Conservation (phyloP, 2,329 filamentous ascomycete genomes). For the Exophiala xenobiotica region DNA sequence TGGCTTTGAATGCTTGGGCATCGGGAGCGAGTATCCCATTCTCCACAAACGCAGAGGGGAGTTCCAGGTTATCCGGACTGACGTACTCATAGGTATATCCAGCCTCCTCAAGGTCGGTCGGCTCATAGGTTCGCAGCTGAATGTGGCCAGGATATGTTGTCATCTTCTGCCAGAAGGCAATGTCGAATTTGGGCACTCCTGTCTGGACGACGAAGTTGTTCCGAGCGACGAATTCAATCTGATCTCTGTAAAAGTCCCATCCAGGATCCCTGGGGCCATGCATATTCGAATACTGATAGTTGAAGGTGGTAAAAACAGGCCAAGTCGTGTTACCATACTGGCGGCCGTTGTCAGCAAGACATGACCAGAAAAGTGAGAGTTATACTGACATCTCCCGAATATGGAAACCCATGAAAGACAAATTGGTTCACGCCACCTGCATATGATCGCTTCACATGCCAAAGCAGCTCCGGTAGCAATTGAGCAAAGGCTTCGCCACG, state of each 20-base stretch:
- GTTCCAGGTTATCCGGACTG: slow-evolving; percentile 45
- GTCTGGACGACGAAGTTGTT: slow-evolving; percentile 41
- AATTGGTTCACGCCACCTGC: slow-evolving; percentile 46
- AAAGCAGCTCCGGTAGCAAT: slow-evolving; percentile 34
- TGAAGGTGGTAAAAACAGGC: slow-evolving; percentile 49
- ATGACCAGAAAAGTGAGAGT: not conserved
- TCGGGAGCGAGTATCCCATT: slow-evolving; percentile 41
- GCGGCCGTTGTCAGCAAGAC: no score
- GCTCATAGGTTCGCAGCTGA: slow-evolving; percentile 9
- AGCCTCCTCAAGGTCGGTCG: slow-evolving; percentile 18
- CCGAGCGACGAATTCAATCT: slow-evolving; percentile 41
- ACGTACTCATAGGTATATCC: slow-evolving; percentile 49
- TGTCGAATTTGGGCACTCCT: slow-evolving; percentile 43
- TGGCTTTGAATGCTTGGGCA: slow-evolving; percentile 44
- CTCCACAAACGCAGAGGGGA: slow-evolving; percentile 40
- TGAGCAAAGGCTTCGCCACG: slow-evolving; percentile 30
- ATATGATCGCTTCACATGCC: slow-evolving; percentile 40
- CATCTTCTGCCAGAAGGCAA: slow-evolving; percentile 39
- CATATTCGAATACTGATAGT: slow-evolving; percentile 45
- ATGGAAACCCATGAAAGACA: slow-evolving; percentile 47
- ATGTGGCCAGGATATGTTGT: slow-evolving; percentile 6
- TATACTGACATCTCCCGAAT: slow-evolving; percentile 34
- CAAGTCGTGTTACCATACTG: slow-evolving; percentile 49
- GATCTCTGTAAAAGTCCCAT: slow-evolving; percentile 42
- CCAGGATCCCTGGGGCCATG: slow-evolving; percentile 43